Base-by-base conservation (phyloP, 139 green algal species). In the Tetradesmus lagerheimii region DNA sequence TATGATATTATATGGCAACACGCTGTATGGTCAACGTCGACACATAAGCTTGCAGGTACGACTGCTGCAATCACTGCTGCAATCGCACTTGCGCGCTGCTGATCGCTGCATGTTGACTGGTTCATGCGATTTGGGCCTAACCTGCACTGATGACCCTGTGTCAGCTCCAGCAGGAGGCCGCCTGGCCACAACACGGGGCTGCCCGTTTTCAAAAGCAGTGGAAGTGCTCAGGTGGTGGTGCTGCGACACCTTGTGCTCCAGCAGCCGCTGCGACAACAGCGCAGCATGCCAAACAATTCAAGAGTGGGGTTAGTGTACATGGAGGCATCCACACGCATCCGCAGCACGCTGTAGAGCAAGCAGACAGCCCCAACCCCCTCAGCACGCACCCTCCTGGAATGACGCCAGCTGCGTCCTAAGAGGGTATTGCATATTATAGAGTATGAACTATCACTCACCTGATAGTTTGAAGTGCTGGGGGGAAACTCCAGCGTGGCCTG, bases 201-300 rank as follows among this genome's bases (percentile, higher is more conserved):
- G 83, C 27, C 83, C 64, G 25, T 77, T 66, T 38, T 80, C 83
- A 16, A 88, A 80, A 12, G 83, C 83, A 41, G 83, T 88, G 9
- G 27, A 66, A 20, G 83, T 88, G 14, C 34, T 20, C 37, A 88
- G 64, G 25, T 66, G 64, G 38, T 88, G 64, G 71, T 88, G 83
- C 64, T 88, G 83, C 23, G 64, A 80, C 37, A 88, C 83, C 83
- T 88, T 88, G 83, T 88, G 83, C 83, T 88, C 62, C 83, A 88
- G 41, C 34, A 88, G 50, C 27, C 83, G 67, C 83, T 88, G 83
- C 37, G 25, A 35, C n/a, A 27, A 11, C 20, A 53, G 37, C 16
- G 39, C 78, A 38, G 27, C 78, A 37, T 1, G 38, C 12, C 25
- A 0, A 37, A 2, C 1, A 3, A 35, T 14, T 18, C 5, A 14